Percentiles rank a stretch among this genome's conserved stretches.
These are phyloP conservation scores for Elongisporangium anandrum DNA, from an alignment of 352 stramenopile species.

Conservation along the genomic window DNA sequence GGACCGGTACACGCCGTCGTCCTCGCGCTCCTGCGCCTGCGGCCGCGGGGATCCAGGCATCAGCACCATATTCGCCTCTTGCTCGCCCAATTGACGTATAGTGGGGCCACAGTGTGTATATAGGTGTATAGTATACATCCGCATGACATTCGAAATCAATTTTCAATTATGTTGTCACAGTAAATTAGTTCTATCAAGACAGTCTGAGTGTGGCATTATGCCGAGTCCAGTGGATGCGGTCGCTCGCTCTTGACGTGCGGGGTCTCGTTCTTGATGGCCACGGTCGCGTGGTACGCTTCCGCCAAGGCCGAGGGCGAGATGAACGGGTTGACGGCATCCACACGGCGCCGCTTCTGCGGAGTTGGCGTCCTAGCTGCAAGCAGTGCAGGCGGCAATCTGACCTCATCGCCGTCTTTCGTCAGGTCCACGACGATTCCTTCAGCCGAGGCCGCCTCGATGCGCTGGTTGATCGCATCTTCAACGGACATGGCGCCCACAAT, in stretches of 20 bases:
- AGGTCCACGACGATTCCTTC: conserved; percentile 66
- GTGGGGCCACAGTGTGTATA: neutral
- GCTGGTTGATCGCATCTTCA: conserved; percentile 63
- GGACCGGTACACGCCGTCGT: conserved; percentile 78
- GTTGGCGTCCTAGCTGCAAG: conserved; percentile 5
- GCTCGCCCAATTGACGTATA: neutral
- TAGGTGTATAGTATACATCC: neutral
- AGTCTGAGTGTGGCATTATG: neutral
- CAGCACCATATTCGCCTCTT: conserved; percentile 27
- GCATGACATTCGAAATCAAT: too few species aligned
- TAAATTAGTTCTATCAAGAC: neutral
- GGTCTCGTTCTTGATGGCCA: neutral
- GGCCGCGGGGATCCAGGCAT: conserved; percentile 66
- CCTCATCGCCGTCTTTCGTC: conserved; percentile 44
- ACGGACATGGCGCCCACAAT: conserved; percentile 71
- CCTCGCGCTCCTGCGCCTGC: conserved; percentile 24
- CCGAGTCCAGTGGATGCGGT: neutral
- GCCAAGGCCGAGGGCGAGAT: neutral
- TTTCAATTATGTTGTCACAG: neutral
- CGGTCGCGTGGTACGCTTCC: neutral
- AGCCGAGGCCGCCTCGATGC: conserved; percentile 41
- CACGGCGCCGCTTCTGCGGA: conserved; percentile 30
- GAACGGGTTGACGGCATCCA: neutral
- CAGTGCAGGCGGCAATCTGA: conserved; percentile 6
- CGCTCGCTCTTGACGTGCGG: conserved; percentile 3